Evolutionary conservation across 371 early-diverging fungal genomes (phyloP).

Genomic region (Blakeslea trispora): DNA sequence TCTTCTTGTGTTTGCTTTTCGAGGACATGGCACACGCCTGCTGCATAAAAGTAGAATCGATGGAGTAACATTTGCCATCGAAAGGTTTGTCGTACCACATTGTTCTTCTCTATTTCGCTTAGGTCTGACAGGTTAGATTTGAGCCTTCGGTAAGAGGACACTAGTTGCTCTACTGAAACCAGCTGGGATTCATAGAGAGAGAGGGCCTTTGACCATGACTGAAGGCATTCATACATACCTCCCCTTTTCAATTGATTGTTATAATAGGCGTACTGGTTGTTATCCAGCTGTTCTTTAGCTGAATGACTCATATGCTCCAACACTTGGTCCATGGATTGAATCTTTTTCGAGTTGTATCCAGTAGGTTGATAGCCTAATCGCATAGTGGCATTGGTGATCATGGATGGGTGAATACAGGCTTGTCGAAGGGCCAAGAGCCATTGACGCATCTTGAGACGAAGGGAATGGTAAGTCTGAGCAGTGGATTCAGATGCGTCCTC

Average conservation of each 20-base stretch:
- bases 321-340: constrained; percentile 7
- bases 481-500: neutral
- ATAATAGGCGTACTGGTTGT: constrained; percentile 11
- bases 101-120: neutral
- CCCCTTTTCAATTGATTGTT: constrained; percentile 16
- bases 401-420: constrained; percentile 40
- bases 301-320: constrained; percentile 6
- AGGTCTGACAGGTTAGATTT: constrained; percentile 7
- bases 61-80: constrained; percentile 60
- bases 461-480: too few species aligned
- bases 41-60: constrained; percentile 61
- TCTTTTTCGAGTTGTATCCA: neutral
- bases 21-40: constrained; percentile 51
- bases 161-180: constrained; percentile 7
- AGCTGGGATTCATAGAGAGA: constrained; percentile 18
- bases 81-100: neutral
- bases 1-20: constrained; percentile 37
- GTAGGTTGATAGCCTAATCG: neutral
- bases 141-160: constrained; percentile 8
- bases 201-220: constrained; percentile 19
- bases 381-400: constrained; percentile 18
- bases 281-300: constrained; percentile 11
- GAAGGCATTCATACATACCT: constrained; percentile 38
- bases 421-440: constrained; percentile 40
- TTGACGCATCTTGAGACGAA: constrained; percentile 8